Evolutionary conservation across 208 protist genomes (phyloP), one percentile per base, ranked within the genome.

Genomic region (Leishmania tropica): DNA sequence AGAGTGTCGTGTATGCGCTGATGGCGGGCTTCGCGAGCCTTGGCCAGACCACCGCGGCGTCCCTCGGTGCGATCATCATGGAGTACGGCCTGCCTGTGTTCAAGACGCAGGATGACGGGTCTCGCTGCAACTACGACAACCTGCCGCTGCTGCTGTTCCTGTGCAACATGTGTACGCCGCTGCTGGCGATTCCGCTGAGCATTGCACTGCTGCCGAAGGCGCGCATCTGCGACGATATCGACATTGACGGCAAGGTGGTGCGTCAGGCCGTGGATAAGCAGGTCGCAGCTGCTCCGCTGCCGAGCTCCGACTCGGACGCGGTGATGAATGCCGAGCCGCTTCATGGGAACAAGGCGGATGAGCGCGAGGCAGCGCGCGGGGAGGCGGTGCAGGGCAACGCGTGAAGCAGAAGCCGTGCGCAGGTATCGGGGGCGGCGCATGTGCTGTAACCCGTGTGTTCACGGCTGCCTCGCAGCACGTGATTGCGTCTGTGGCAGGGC

Each of bases 1-100:
- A 97, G 83, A 86, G 83, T 19, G 90, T 94, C 31, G 89, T 96
- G 72, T 96, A 93, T 70, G 89, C 95, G 8, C 83, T 96, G 31
- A 86, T 97, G 78, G 92, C 92, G 4, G 94, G 92, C 24, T n/a
- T n/a, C 76, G 78, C 91, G 10, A 93, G 92, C 83, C 84, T 97
- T 68, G 94, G 92, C 11, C 76, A 80, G 62, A 79, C 82, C 35
- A 87, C 94, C 13, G 75, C 88, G 3, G 37, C 58, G 19, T 79
- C 84, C 0, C 80, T 92, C 54, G 93, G 89, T 15, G 84, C 84
- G 42, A 72, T 92, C 37, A 3, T 95, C 5, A 89, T 94, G 76
- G 81, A 90, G 71, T 85, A 79, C 58, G 80, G 83, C 42, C 88
- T 79, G 87, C 81, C 85, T 15, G 87, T 96, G 7, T 64, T 75